A percentile compares a stretch with the other conserved stretches of the same genome.
Evolutionary conservation across 495 filamentous ascomycete species (phyloP).

Genomic region (Aspergillus steynii): DNA sequence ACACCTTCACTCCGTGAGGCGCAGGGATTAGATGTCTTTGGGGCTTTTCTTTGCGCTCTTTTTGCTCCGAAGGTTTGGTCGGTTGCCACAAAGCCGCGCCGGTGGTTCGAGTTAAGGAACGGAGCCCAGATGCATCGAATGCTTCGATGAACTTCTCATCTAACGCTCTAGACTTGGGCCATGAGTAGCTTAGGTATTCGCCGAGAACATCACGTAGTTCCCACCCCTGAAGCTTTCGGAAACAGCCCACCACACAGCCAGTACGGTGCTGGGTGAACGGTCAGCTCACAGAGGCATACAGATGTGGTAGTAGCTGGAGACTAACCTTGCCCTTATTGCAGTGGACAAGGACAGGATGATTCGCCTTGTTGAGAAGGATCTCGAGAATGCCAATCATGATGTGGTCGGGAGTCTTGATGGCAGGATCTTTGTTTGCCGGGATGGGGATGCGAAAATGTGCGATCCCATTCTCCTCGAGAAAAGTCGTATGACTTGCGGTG

Average conservation of each 20-base stretch:
- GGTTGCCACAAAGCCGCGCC: conserved; percentile 18
- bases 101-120: conserved; percentile 11
- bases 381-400: conserved; percentile 64
- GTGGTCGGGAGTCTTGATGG: conserved; percentile 49
- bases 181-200: conserved; percentile 70
- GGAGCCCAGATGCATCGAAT: conserved; percentile 39
- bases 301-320: background rate
- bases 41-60: conserved; percentile 4
- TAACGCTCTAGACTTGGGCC: conserved; percentile 57
- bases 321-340: conserved; percentile 85
- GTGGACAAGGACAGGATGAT: conserved; percentile 78
- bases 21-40: conserved; percentile 5
- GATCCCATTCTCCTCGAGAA: conserved; percentile 63
- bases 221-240: conserved; percentile 68
- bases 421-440: conserved; percentile 71
- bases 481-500: conserved; percentile 56
- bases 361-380: conserved; percentile 62
- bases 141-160: conserved; percentile 54
- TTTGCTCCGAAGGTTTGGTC: conserved; percentile 5
- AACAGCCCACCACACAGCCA: conserved; percentile 72
- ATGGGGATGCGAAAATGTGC: conserved; percentile 68
- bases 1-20: conserved; percentile 1
- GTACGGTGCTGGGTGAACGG: conserved; percentile 67
- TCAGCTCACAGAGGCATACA: background rate
- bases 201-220: conserved; percentile 52